Base-by-base conservation (phyloP, 768 basidiomycete species). In the Kwoniella mangroviensis region DNA sequence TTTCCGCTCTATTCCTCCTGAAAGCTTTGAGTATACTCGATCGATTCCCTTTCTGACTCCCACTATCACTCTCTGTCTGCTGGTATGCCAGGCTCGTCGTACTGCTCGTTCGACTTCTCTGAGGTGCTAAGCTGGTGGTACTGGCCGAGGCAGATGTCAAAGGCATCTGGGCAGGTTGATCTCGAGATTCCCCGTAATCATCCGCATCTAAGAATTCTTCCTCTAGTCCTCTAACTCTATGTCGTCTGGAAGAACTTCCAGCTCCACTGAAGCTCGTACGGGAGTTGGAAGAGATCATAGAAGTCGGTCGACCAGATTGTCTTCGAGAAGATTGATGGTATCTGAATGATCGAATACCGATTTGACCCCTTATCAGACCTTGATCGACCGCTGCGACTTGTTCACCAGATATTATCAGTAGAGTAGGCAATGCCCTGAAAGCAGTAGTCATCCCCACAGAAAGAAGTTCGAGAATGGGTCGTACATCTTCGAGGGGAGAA, bases 121-220 rank as follows among this genome's bases (percentile, higher is more conserved):
- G 79, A 53, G 75, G 69, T 40, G 73, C 69, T 45, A 78, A 56
- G 40, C 70, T 72, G 5, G 76, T 78, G n/a, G 70, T 73, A 59
- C 68, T 70, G 19, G 66, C 59, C 15, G 53, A 56, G 43, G 54
- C 67, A 6, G 71, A 73, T 40, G 65, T 22, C 15, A 49, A 28
- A 19, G 40, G 55, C 65, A 73, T 63, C 11, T 69, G 58, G 22
- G 65, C 62, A 12, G 70, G 51, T 51, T 65, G 55, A 69, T 73
- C 75, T 26, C 71, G 65, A 52, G 53, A 28, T 59, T 75, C 66
- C n/a, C 68, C 72, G 22, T 69, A 60, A 22, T 73, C 74, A 43
- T 73, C 68, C 42, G 22, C 49, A 61, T 74, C 76, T 34, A 74
- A 54, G 58, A 79, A 76, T 67, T 82, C 81, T 49, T 82, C 79